Evolutionary conservation across 768 basidiomycete genomes (phyloP), one percentile per base, ranked within the genome.

Genomic region (Saitozyma sp.): DNA sequence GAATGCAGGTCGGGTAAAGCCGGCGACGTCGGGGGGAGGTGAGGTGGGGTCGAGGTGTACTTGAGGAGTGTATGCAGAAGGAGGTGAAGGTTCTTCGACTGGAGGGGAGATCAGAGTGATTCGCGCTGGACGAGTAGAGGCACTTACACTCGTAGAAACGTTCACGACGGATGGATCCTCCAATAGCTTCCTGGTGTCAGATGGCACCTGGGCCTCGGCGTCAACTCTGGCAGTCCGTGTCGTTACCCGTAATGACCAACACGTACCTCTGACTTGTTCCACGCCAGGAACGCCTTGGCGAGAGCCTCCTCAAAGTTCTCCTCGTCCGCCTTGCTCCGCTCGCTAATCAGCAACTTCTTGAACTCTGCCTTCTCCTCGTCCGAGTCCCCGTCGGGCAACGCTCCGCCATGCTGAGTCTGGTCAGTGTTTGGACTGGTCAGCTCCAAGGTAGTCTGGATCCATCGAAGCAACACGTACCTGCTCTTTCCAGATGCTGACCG

Each of bases 301-400:
- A 89, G 85, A 2, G 94, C 95, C 79, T 98, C 95, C 63, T 96
- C 95, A 75, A 93, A 93, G 80, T 98, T 99, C 82, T 99, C 96
- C 75, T 98, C 92, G 74, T 99, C 96, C 0, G 80, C 69, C 71
- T 91, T 92, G 61, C 84, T 74, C 70, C 87, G 87, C 83, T 88
- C 85, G 0, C 81, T 81, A n/a, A 82, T 79, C 50, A 98, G 80
- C 3, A 58, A 59, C 41, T 84, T 80, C 74, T 93, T 92, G 83
- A 97, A 95, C 38, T 84, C 86, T 64, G 88, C 84, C 71, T 89
- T 86, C 69, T 96, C 90, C 10, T 39, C 56, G 17, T 66, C 64
- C 1, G 82, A 83, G 41, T 75, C 81, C 39, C 77, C 86, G 79
- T 80, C 82, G 51, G 82, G 90, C 10, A 84, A 81, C 0, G 81